Conservation (phyloP, 2,329 filamentous ascomycete species). For the Aspergillus sp. region DNA sequence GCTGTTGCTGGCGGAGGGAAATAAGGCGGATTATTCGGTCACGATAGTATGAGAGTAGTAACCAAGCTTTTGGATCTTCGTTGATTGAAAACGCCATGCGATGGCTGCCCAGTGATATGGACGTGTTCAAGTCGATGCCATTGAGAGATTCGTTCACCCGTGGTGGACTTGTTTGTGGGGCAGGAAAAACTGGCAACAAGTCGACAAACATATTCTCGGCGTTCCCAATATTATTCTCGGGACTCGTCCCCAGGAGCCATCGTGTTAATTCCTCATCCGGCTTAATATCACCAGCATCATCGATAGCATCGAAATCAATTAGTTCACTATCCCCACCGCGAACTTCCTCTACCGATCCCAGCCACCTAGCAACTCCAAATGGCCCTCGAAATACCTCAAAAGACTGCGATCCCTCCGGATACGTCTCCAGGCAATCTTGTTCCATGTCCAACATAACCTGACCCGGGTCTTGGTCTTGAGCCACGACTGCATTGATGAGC, state of each 20-base stretch:
- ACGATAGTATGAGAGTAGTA: conserved; percentile 12
- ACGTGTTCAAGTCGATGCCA: not conserved
- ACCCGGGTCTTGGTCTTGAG: conserved; percentile 2
- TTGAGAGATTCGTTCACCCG: not conserved
- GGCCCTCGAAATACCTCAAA: conserved; percentile 9
- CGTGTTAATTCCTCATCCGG: not conserved
- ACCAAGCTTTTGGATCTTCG: conserved; percentile 7
- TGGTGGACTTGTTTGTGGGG: not conserved
- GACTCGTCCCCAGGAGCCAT: not conserved
- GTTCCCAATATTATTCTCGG: not conserved
- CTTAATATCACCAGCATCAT: not conserved
- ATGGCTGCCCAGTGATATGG: not conserved
- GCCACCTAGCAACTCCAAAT: conserved; percentile 9
- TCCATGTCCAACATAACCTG: conserved; percentile 10
- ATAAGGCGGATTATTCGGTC: conserved; percentile 9
- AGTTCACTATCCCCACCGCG: not conserved
- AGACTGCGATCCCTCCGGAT: not conserved
- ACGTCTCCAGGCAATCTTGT: not conserved
- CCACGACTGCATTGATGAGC: conserved; percentile 1
- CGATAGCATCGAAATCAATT: not conserved
- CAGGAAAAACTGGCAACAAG: not conserved
- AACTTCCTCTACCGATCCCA: not conserved
- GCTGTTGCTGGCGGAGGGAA: conserved; percentile 5
- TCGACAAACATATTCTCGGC: not conserved
- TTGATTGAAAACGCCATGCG: not conserved